Percentiles rank a stretch among this genome's conserved stretches.
phyloP scores from a whole-genome alignment of 2,329 filamentous ascomycete genomes.

The Xylariomycetidae sp. region DNA sequence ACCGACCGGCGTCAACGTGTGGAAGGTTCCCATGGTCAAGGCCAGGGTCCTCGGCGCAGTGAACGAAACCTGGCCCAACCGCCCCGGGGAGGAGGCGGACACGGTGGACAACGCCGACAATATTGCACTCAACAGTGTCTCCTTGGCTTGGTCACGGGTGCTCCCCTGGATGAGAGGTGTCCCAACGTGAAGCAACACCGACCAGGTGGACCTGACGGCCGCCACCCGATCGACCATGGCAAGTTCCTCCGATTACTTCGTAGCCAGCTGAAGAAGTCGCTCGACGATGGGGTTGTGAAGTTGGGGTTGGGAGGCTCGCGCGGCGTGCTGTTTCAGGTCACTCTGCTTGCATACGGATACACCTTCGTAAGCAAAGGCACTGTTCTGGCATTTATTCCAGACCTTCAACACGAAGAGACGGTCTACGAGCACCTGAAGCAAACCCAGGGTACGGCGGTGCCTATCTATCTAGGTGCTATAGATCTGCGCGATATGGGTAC shows the following conservation, averaged over 20 bases:
- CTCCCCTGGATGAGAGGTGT: constrained; percentile 28
- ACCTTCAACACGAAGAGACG: constrained; percentile 31
- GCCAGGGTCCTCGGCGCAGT: constrained; percentile 12
- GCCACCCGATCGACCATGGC: constrained; percentile 25
- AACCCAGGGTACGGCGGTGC: constrained; percentile 31
- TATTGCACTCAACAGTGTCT: constrained; percentile 27
- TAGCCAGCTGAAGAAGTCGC: constrained; percentile 24
- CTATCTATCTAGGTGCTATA: constrained; percentile 33
- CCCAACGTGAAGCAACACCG: constrained; percentile 34
- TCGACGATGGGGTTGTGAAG: constrained; percentile 27
- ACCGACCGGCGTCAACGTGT: too few relatives aligned
- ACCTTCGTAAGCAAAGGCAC: constrained; percentile 39
- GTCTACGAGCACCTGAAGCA: constrained; percentile 30
- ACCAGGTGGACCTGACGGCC: background rate
- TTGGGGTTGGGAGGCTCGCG: constrained; percentile 27
- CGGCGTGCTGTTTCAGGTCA: constrained; percentile 37
- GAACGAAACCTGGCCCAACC: constrained; percentile 12
- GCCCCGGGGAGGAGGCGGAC: constrained; percentile 5
- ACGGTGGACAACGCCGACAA: constrained; percentile 2
- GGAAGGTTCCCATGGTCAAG: constrained; percentile 5
- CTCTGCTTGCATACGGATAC: constrained; percentile 36
- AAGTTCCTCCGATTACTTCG: constrained; percentile 26
- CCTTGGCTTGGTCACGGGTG: constrained; percentile 26
- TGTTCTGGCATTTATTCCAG: constrained; percentile 23
- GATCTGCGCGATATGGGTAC: constrained; percentile 28